Base-by-base conservation (phyloP, 371 early-diverging fungal species). In the Actinomortierella wolfii region DNA sequence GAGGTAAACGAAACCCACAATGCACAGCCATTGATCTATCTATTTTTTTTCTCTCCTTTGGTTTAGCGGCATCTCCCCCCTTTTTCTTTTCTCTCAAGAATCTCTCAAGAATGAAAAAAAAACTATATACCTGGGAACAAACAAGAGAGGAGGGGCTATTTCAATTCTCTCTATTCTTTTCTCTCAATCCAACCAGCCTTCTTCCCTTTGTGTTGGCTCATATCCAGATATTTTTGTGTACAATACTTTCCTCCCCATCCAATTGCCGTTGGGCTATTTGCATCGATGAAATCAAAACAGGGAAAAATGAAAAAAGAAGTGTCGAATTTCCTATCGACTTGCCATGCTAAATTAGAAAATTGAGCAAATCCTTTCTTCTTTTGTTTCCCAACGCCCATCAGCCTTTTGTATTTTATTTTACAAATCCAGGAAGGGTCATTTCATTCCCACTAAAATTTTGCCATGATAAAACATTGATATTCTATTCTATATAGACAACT, bases 401-500 rank as follows among this genome's bases (percentile, higher is more conserved):
- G n/a, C n/a, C n/a, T n/a, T n/a, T n/a, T n/a, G n/a, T n/a, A n/a
- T n/a, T n/a, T n/a, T n/a, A n/a, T n/a, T n/a, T n/a, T n/a, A n/a
- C n/a, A n/a, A n/a, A n/a, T n/a, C n/a, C n/a, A n/a, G n/a, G n/a
- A n/a, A n/a, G n/a, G n/a, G n/a, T n/a, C n/a, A n/a, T n/a, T n/a
- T 41, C 17, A 11, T 41, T 8, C 42, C 17, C 42, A 41, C 42
- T 41, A 8, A 41, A 17, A 41, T 41, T 8, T 8, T 11, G 17
- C 45, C 17, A 45, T 17, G 45, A 45, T 17, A 45, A 45, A 45
- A 41, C 42, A n/a, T n/a, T n/a, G n/a, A n/a, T n/a, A n/a, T n/a
- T n/a, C n/a, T n/a, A n/a, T n/a, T n/a, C n/a, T 14, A 9, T 60
- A 25, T 71, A 88, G 86, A 82, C 88, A n/a, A 76, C 81, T 15